These are phyloP conservation scores for Ceratobasidium sp. DNA, from an alignment of 1,284 basidiomycete species.

Conservation along the genomic window DNA sequence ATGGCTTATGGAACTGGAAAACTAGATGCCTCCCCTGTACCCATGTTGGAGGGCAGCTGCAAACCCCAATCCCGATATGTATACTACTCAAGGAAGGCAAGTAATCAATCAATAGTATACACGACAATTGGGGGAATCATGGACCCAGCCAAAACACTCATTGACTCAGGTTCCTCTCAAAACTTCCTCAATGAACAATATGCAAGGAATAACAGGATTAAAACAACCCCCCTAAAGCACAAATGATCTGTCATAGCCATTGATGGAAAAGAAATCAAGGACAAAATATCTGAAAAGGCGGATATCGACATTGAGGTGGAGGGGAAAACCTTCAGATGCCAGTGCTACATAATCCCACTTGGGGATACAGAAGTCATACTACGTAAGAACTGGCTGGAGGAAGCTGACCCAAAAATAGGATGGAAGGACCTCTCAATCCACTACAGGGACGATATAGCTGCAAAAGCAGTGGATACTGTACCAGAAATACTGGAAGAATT, in stretches of 20 bases:
- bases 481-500: too few species aligned
- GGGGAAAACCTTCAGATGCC: background rate
- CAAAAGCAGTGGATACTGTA: too few species aligned
- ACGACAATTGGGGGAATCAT: background rate
- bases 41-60: background rate
- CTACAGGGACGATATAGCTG: background rate
- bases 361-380: background rate
- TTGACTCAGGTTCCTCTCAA: background rate
- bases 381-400: background rate
- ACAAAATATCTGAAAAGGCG: background rate
- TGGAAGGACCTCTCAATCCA: background rate
- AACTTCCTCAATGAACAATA: background rate
- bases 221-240: background rate
- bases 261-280: slow-evolving; percentile 1
- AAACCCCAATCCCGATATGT: background rate
- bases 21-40: background rate
- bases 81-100: slow-evolving; percentile 3
- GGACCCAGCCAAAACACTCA: slow-evolving; percentile 6
- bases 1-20: background rate
- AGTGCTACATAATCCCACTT: background rate
- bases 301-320: background rate
- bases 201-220: background rate
- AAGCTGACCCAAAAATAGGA: background rate
- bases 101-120: background rate
- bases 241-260: background rate